A percentile compares a stretch with the other conserved stretches of the same genome.
Conservation (phyloP, 140 eudicot genomes). For the Senecio squalidus region DNA sequence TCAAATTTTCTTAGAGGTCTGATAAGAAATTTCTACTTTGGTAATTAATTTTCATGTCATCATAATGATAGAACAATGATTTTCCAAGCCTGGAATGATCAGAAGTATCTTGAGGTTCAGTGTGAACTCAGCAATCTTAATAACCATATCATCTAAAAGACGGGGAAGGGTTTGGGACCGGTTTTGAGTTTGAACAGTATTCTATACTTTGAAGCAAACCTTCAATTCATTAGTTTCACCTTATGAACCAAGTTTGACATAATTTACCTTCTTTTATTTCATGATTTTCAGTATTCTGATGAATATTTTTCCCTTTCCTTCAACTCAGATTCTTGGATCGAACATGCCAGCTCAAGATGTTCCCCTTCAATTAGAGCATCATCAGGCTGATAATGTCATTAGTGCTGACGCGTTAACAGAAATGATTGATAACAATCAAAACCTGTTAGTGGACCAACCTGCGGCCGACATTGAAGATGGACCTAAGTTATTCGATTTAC, state of each 20-base stretch:
- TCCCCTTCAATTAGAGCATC: conserved; percentile 33
- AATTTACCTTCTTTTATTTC: background rate
- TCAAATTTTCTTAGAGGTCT: too few species aligned
- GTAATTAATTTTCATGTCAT: background rate
- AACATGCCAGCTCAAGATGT: conserved; percentile 32
- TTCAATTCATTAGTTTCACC: conserved; percentile 2
- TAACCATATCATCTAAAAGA: background rate
- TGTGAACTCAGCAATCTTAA: background rate
- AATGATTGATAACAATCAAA: conserved; percentile 24
- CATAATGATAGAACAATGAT: background rate
- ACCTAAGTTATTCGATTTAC: conserved; percentile 42
- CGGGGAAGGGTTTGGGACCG: too few species aligned
- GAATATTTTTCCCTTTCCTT: conserved; percentile 2
- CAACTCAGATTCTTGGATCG: conserved; percentile 59
- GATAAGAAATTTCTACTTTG: background rate
- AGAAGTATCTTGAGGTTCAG: background rate
- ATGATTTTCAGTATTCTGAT: conserved; percentile 5
- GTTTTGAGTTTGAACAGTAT: too few species aligned
- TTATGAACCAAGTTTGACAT: conserved; percentile 1
- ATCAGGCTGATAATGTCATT: conserved; percentile 31
- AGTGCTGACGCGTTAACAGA: conserved; percentile 33
- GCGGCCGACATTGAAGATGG: conserved; percentile 38
- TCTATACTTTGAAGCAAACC: background rate
- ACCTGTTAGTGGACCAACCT: conserved; percentile 17
- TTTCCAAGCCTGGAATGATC: background rate